These are phyloP conservation scores for Citrullus amarus DNA, from an alignment of 306 rosid genomes.

Conservation along the genomic window DNA sequence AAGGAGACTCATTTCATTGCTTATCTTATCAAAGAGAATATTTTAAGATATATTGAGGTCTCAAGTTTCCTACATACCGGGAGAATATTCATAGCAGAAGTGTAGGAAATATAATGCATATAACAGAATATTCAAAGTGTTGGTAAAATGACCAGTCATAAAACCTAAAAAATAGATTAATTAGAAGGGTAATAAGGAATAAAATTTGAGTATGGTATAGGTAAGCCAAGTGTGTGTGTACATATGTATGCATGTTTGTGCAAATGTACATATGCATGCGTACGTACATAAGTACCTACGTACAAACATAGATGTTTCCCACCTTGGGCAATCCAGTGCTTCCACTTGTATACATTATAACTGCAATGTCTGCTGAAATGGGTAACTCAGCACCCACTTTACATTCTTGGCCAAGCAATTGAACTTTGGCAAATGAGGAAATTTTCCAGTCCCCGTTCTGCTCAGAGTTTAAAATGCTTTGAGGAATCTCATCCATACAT, in stretches of 20 bases:
- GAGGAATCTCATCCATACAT: constrained; percentile 68
- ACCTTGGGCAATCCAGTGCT: constrained; percentile 98
- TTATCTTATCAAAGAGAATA: not conserved
- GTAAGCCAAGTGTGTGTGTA: not conserved
- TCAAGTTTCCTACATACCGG: not conserved
- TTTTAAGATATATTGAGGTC: not conserved
- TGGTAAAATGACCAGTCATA: not conserved
- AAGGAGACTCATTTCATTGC: not conserved
- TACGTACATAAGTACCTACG: not conserved
- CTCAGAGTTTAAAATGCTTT: constrained; percentile 32
- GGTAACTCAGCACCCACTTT: constrained; percentile 69
- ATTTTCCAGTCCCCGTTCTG: constrained; percentile 42
- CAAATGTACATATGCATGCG: not conserved
- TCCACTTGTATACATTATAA: constrained; percentile 99
- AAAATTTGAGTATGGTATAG: not conserved
- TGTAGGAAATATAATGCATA: not conserved
- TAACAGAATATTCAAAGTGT: not conserved
- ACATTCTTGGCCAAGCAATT: constrained; percentile 51
- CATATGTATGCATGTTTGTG: not conserved
- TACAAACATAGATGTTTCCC: constrained; percentile 23
- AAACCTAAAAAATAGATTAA: not conserved
- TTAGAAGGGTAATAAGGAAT: not conserved
- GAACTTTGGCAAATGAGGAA: constrained; percentile 48
- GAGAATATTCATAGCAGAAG: not conserved
- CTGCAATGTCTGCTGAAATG: constrained; percentile 73